Base-by-base conservation (phyloP, 768 basidiomycete genomes). In the Amanita subjunquillea region DNA sequence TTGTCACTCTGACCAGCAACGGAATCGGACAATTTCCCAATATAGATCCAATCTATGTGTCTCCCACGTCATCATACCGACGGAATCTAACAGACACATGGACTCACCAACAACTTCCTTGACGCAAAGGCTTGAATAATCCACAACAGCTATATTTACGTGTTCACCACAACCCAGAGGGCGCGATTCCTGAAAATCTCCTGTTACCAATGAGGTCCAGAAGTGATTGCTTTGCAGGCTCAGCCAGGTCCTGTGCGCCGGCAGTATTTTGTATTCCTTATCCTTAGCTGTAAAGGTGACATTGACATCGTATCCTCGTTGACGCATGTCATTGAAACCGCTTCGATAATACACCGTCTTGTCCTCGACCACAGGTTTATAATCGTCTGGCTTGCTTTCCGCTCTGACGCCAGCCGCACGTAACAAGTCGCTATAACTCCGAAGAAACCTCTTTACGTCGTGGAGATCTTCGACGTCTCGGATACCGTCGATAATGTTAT, bases 181-280 rank as follows among this genome's bases (percentile, higher is more conserved):
- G 10, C 13, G 41, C n/a, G 50, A 8, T 30, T 51, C 50, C 23
- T 45, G 39, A 45, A 62, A 65, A 4, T 49, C 56, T 20, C 57
- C 64, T 12, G 57, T 61, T 52, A 73, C 69, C 15, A 57, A 48
- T 44, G 63, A 13, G 6, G 0, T 56, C 13, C 55, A 50, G 55
- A 74, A 71, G 54, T 67, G 59, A 12, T 62, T 57, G 56, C 65
- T 67, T 32, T 56, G 63, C 3, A 67, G 68, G 13, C 67, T 66
- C 32, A 77, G 58, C 52, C 72, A 71, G 3, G 62, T 53, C 4
- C 71, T 68, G 56, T 76, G 76, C 1, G 70, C 74, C 3, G 61
- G 59, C n/a, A 73, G 59, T 3, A 44, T 58, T 6, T 62, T 59
- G 9, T 57, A 52, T 3, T 62, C 59, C 5, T 52, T 56, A 9